Evolutionary conservation across 306 rosid genomes (phyloP), one percentile per base, ranked within the genome.

Genomic region (Sophora flavescens): DNA sequence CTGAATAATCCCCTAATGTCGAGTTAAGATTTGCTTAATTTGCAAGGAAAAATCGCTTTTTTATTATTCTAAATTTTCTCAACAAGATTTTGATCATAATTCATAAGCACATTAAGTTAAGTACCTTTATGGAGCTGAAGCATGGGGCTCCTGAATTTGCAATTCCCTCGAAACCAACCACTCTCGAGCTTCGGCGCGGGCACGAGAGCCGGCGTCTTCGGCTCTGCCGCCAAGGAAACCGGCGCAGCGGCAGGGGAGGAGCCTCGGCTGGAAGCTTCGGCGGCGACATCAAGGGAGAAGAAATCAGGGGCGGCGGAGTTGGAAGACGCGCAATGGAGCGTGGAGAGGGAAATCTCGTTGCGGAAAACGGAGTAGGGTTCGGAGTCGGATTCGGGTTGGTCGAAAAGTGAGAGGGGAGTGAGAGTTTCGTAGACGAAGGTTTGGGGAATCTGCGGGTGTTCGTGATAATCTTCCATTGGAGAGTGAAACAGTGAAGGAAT

Each of bases 81-180:
- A 10, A 42, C 3, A 22, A 22, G 22, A 22, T 22, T 22, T 22
- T 22, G 22, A 22, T 22, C 22, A 22, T 22, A 22, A 22, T 22
- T 22, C 22, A 22, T 22, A 22, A 22, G 22, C 22, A 22, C 22
- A 22, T 42, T 42, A 17, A 39, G 61, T 17, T 22, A 22, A 57
- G 1, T 79, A 95, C 97, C 99, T 88, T 95, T 95, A 81, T 92
- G 99, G 15, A 95, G 90, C 85, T 95, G 97, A 81, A 95, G 90
- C 99, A 95, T 89, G 22, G 97, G 97, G 68, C 97, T 92, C 80
- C 50, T 89, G 77, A 95, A 88, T 78, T 81, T 89, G 22, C 87
- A 78, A 35, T 90, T 86, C 58, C 97, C 97, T 0, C 88, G 89
- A 77, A 95, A 95, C 97, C 99, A 95, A 13, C 87, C 85, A 52